Conservation (phyloP, 2,329 filamentous ascomycete species). For the Neonectria hederae region DNA sequence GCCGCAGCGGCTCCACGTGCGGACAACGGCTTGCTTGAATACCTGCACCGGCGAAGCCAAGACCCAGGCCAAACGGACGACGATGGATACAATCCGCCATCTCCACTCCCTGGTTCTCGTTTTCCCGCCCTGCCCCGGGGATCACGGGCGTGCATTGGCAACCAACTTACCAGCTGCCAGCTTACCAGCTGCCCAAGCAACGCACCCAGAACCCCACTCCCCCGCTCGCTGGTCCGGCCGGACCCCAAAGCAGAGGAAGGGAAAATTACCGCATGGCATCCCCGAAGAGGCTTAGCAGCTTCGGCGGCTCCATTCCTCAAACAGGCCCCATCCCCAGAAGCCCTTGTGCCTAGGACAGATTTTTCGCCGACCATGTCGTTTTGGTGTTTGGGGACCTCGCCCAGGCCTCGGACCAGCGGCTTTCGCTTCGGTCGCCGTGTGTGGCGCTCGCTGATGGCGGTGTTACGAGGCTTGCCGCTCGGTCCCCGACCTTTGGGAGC, state of each 20-base stretch:
- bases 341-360: slow-evolving; percentile 20
- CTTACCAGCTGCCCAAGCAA: neutral
- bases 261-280: slow-evolving; percentile 39
- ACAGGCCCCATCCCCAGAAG: slow-evolving; percentile 27
- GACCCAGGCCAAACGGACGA: slow-evolving; percentile 8
- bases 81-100: slow-evolving; percentile 5
- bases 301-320: slow-evolving; percentile 34
- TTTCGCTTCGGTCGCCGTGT: slow-evolving; percentile 43
- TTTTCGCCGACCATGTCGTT: slow-evolving; percentile 25
- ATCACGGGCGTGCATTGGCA: slow-evolving; percentile 20
- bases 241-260: slow-evolving; percentile 31
- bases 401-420: slow-evolving; percentile 40
- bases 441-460: slow-evolving; percentile 34
- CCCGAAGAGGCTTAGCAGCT: slow-evolving; percentile 36
- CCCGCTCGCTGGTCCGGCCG: slow-evolving; percentile 32
- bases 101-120: slow-evolving; percentile 25
- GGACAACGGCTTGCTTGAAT: slow-evolving; percentile 3
- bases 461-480: slow-evolving; percentile 36
- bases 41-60: neutral
- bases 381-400: slow-evolving; percentile 11
- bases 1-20: slow-evolving; percentile 17
- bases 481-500: slow-evolving; percentile 35
- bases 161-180: slow-evolving; percentile 24
- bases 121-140: slow-evolving; percentile 34
- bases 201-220: slow-evolving; percentile 8